Evolutionary conservation across 345 rosid genomes (phyloP), one percentile per base, ranked within the genome.

Genomic region (Pistacia atlantica): DNA sequence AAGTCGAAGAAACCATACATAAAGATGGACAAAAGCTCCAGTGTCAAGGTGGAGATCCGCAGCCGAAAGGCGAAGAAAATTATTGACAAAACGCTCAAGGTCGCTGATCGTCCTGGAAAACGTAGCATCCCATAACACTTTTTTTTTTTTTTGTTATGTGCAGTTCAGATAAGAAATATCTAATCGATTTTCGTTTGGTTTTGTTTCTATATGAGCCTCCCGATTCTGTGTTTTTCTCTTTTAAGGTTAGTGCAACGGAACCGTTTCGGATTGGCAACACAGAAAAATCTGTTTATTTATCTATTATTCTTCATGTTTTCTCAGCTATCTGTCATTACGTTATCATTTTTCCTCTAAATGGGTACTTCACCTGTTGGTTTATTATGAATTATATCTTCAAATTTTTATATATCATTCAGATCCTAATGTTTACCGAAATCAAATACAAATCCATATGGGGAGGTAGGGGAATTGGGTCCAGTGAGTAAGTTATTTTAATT

Each of bases 21-120:
- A 20, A 93, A 90, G 77, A 92, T 96, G 95, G 97, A 89, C 77
- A 95, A 93, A 81, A 93, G 97, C 83, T 80, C 97, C 0, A 96
- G 99, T 69, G 98, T 93, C n/a, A 92, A 80, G 81, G 98, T 93
- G 1, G 97, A 94, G 87, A 96, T 96, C 79, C 91, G 99, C 11
- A 92, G 99, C 87, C 83, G 91, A 77, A 96, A 96, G 83, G 95
- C 97, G 0, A 86, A 77, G 38, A 83, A 86, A 74, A 87, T 96
- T 72, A 96, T 96, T 12, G 91, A 92, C 58, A 89, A 96, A 86
- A 96, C 97, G 11, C 82, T 96, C 73, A 83, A 86, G 77, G 86
- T 75, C 11, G 98, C 99, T 58, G 99, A 96, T 84, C 86, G 79
- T 37, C 95, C 97, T 0, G 95, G 91, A 38, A 88, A 90, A 55